Evolutionary conservation across 306 rosid species (phyloP).

Genomic region (Adenanthera pavonina): DNA sequence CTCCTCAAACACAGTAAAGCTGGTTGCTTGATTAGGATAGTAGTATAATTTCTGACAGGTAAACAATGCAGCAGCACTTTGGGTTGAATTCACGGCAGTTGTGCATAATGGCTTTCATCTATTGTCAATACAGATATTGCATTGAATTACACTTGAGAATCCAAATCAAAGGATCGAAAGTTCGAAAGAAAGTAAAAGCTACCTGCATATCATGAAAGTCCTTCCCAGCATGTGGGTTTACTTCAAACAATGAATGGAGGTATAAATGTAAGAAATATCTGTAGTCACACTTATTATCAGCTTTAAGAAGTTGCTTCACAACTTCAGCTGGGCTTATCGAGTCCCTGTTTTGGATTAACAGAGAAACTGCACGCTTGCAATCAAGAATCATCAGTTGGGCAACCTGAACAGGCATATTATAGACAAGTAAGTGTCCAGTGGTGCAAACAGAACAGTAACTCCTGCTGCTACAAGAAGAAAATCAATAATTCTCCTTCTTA

Average conservation of each 20-base stretch:
- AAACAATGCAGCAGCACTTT: conserved; percentile 21
- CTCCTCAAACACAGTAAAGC: conserved; percentile 3
- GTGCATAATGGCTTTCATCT: conserved; percentile 33
- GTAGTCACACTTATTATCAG: conserved; percentile 57
- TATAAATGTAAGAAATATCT: conserved; percentile 76
- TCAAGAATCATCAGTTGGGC: conserved; percentile 78
- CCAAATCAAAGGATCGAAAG: conserved; percentile 17
- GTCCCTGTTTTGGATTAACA: conserved; percentile 70
- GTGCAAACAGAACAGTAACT: conserved; percentile 6
- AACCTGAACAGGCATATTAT: conserved; percentile 55
- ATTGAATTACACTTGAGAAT: conserved; percentile 24
- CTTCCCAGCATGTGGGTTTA: conserved; percentile 74
- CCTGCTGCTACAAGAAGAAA: conserved; percentile 20
- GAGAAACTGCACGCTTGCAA: conserved; percentile 76
- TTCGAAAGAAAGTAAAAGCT: conserved; percentile 20
- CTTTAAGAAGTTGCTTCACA: conserved; percentile 68
- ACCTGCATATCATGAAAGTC: conserved; percentile 93
- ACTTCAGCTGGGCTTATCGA: conserved; percentile 71
- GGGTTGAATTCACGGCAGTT: conserved; percentile 13
- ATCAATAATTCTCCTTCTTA: not conserved
- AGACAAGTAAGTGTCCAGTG: conserved; percentile 29
- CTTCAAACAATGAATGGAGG: conserved; percentile 85
- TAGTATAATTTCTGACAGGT: conserved; percentile 16
- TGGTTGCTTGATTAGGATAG: conserved; percentile 11
- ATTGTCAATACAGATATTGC: conserved; percentile 19